Conservation (phyloP, 108 stramenopile genomes). For the Epipyxis sp. region DNA sequence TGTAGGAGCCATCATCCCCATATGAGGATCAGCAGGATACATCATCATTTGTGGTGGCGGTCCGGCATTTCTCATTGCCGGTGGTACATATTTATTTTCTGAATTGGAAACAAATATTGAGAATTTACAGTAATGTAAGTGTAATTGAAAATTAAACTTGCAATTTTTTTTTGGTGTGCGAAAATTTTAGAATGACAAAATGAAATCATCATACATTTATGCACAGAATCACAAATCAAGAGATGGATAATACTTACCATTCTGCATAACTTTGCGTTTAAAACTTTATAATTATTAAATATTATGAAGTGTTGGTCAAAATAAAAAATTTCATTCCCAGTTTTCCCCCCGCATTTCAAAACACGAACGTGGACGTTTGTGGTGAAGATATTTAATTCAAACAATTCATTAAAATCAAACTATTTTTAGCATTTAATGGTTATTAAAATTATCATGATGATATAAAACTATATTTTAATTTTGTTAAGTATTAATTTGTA, state of each 20-base stretch:
- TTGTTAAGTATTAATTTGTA: no score
- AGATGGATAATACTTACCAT: not conserved
- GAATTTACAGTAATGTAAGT: not conserved
- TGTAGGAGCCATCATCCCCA: not conserved
- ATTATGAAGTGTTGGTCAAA: no score
- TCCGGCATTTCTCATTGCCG: conserved; percentile 33
- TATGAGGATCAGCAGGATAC: not conserved
- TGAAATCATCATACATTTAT: not conserved
- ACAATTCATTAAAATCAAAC: no score
- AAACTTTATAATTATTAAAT: no score
- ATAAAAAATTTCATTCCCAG: no score
- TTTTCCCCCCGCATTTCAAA: no score
- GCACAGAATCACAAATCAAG: not conserved
- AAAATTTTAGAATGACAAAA: no score
- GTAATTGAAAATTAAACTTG: not conserved
- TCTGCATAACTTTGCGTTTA: conserved; percentile 25
- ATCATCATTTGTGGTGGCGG: conserved; percentile 17
- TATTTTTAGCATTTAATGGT: no score
- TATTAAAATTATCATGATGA: no score
- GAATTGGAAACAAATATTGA: not conserved
- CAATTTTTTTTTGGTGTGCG: not conserved
- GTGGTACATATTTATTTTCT: conserved; percentile 35
- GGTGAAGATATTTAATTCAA: no score
- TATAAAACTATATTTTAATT: no score
- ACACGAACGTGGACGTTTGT: no score